phyloP scores from a whole-genome alignment of 306 rosid species.

The Quercus berberidifolia region DNA sequence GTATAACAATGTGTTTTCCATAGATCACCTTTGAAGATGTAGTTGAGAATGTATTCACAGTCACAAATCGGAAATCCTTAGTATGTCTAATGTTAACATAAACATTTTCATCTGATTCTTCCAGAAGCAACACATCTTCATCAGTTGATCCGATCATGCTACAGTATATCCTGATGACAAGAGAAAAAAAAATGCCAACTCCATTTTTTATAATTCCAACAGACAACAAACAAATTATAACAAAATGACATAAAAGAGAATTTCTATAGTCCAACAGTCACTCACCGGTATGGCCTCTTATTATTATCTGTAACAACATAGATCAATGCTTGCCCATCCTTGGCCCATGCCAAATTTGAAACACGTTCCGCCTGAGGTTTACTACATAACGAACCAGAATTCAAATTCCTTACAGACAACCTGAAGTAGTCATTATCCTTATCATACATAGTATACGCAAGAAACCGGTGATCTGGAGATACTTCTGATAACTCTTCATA shows the following conservation, averaged over 20 bases:
- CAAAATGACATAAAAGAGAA: not conserved
- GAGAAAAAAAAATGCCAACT: not conserved
- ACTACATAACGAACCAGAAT: slow-evolving; percentile 81
- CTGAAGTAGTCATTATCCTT: slow-evolving; percentile 73
- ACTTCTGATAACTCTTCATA: slow-evolving; percentile 86
- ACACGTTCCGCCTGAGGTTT: slow-evolving; percentile 85
- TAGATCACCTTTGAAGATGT: slow-evolving; percentile 71
- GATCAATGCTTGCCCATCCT: slow-evolving; percentile 79
- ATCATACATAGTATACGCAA: slow-evolving; percentile 94
- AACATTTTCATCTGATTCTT: slow-evolving; percentile 66
- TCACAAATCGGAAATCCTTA: slow-evolving; percentile 74
- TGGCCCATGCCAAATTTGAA: slow-evolving; percentile 88
- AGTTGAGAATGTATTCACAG: slow-evolving; percentile 62
- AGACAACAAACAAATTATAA: not conserved
- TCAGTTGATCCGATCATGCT: slow-evolving; percentile 87
- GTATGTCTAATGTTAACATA: slow-evolving; percentile 65
- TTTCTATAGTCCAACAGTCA: not conserved
- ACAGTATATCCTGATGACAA: slow-evolving; percentile 58
- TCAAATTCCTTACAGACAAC: slow-evolving; percentile 85
- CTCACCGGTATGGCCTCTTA: slow-evolving; percentile 73
- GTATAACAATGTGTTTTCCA: slow-evolving; percentile 2
- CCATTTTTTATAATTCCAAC: not conserved
- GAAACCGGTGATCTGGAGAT: slow-evolving; percentile 78
- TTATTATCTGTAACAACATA: slow-evolving; percentile 82
- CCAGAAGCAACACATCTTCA: slow-evolving; percentile 74